These are phyloP conservation scores for Candida tetrigidarum DNA, from an alignment of 1,139 yeast genomes.

Conservation along the genomic window DNA sequence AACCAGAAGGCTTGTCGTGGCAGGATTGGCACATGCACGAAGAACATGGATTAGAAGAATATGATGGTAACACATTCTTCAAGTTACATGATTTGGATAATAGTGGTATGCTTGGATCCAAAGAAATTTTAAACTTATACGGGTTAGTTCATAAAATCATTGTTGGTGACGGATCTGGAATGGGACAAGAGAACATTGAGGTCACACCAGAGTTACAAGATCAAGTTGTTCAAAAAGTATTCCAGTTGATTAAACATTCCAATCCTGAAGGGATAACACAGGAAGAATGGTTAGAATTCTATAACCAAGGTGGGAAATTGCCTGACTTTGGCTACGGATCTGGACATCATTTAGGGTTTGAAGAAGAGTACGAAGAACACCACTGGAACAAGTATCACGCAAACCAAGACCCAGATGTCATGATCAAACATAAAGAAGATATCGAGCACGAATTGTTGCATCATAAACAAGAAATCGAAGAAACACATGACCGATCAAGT, in stretches of 20 bases:
- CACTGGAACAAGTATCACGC: constrained; percentile 92
- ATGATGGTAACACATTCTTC: constrained; percentile 81
- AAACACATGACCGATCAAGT: constrained; percentile 58
- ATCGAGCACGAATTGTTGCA: constrained; percentile 87
- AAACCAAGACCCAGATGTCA: constrained; percentile 80
- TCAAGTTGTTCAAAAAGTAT: constrained; percentile 58
- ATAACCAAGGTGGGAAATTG: constrained; percentile 65
- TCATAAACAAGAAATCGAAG: constrained; percentile 84
- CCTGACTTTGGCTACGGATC: constrained; percentile 96
- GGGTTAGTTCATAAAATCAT: constrained; percentile 75
- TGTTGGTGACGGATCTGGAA: constrained; percentile 89
- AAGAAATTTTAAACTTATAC: constrained; percentile 78
- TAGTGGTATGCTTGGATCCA: constrained; percentile 55
- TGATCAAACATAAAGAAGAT: constrained; percentile 83
- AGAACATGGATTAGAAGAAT: constrained; percentile 80
- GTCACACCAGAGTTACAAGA: constrained; percentile 55
- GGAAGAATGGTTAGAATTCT: constrained; percentile 75
- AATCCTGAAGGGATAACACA: constrained; percentile 66
- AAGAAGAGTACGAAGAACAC: constrained; percentile 89
- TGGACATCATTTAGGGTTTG: constrained; percentile 97
- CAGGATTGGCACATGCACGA: constrained; percentile 88
- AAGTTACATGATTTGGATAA: constrained; percentile 71
- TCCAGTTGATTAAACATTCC: constrained; percentile 65
- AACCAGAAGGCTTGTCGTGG: constrained; percentile 64
- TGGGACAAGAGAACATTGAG: constrained; percentile 61